Conservation (phyloP, 371 early-diverging fungal species). For the Synchytrium microbalum region DNA sequence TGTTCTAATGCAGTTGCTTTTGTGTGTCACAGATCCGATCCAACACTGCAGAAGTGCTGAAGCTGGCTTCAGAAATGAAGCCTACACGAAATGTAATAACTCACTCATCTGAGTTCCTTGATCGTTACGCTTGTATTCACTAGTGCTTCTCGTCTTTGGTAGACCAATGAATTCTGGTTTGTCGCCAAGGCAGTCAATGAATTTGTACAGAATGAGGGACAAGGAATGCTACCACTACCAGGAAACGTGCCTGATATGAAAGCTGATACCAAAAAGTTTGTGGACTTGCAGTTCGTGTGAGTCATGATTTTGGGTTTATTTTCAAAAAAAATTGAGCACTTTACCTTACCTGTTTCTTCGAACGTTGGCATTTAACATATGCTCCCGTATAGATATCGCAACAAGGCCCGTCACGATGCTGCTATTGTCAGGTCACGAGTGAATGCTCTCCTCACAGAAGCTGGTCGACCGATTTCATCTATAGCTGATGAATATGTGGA, state of each 20-base stretch:
- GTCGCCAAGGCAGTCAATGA: conserved; percentile 64
- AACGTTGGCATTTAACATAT: background rate
- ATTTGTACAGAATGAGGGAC: conserved; percentile 69
- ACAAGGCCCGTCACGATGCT: conserved; percentile 69
- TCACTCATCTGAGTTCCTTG: conserved; percentile 14
- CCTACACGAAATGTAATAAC: background rate
- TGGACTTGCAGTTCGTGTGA: conserved; percentile 73
- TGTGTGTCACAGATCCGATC: conserved; percentile 47
- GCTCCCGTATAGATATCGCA: conserved; percentile 50
- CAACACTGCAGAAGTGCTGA: conserved; percentile 42
- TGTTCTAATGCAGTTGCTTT: conserved; percentile 5
- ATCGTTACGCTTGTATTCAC: no score
- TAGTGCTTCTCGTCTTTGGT: no score
- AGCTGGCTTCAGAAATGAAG: conserved; percentile 7
- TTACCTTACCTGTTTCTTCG: background rate
- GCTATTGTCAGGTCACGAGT: conserved; percentile 49
- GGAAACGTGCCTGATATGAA: conserved; percentile 95
- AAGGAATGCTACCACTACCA: conserved; percentile 68
- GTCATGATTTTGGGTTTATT: conserved; percentile 6
- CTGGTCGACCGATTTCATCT: conserved; percentile 41
- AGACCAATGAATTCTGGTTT: conserved; percentile 83
- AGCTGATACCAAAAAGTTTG: conserved; percentile 78
- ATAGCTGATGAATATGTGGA: conserved; percentile 65
- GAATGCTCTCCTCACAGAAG: conserved; percentile 33
- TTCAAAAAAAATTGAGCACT: background rate